Percentiles rank a stretch among this genome's conserved stretches.
These are phyloP conservation scores for Phytophthora foliorum DNA, from an alignment of 352 stramenopile species.

Conservation along the genomic window DNA sequence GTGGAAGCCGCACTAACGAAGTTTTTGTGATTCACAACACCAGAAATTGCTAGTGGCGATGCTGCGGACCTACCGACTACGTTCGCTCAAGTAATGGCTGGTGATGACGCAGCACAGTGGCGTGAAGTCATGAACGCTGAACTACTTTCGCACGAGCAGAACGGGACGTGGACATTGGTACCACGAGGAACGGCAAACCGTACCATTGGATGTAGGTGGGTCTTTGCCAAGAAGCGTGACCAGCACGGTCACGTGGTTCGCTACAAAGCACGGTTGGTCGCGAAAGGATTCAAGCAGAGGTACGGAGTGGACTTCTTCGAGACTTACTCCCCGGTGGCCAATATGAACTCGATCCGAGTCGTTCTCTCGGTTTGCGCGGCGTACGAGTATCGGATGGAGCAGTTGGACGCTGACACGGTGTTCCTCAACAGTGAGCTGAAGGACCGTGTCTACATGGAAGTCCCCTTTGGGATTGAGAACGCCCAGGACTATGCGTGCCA, in stretches of 20 bases:
- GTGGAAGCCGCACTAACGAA: too few species aligned
- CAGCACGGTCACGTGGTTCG: conserved; percentile 36
- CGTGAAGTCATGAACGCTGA: too few species aligned
- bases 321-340: conserved; percentile 32
- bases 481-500: neutral
- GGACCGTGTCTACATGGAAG: conserved; percentile 21
- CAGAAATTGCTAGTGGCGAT: too few species aligned
- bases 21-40: too few species aligned
- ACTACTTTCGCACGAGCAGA: too few species aligned
- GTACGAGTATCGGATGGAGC: conserved; percentile 29
- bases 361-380: conserved; percentile 18
- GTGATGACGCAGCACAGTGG: conserved; percentile 1
- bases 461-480: neutral
- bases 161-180: conserved; percentile 6
- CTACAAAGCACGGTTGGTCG: conserved; percentile 47
- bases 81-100: conserved; percentile 10
- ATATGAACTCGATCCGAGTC: conserved; percentile 46
- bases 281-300: conserved; percentile 43
- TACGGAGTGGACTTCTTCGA: conserved; percentile 45
- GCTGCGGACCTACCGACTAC: neutral
- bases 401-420: conserved; percentile 47
- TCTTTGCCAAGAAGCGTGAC: conserved; percentile 51
- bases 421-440: conserved; percentile 37
- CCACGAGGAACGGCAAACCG: conserved; percentile 11
- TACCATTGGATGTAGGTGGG: conserved; percentile 42